Percentiles rank a stretch among this genome's conserved stretches.
phyloP scores from a whole-genome alignment of 78 protist species.

The Isochrysis galbana region DNA sequence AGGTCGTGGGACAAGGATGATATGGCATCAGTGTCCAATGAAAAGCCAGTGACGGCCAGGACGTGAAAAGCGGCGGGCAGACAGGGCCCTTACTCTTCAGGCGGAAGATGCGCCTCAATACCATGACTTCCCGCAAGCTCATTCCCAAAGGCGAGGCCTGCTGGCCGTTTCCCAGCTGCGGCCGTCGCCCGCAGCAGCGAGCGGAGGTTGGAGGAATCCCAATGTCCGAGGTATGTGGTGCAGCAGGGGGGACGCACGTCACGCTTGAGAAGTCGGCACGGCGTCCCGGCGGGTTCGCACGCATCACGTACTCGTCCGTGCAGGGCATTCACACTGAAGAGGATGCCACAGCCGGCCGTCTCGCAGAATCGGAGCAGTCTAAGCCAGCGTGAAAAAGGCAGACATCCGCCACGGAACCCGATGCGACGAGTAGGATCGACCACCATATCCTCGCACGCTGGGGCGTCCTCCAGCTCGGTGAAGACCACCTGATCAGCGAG shows the following conservation, averaged over 20 bases:
- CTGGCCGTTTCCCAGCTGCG: background rate
- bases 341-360: background rate
- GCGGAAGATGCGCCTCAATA: background rate
- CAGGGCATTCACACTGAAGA: background rate
- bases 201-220: background rate
- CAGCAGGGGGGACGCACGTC: background rate
- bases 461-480: no score
- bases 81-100: background rate
- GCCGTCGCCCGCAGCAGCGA: background rate
- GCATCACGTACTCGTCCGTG: background rate
- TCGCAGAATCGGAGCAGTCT: background rate
- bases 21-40: no score
- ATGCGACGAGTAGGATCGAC: background rate
- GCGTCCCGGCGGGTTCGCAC: background rate
- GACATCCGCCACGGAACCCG: background rate
- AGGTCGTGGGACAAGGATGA: no score
- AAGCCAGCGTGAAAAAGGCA: background rate
- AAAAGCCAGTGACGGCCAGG: no score
- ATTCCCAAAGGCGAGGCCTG: conserved; percentile 8
- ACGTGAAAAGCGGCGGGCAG: no score
- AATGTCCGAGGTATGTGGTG: background rate
- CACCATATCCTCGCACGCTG: background rate
- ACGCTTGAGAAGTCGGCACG: background rate
- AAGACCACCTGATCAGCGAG: background rate
- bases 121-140: background rate